Evolutionary conservation across 2,329 filamentous ascomycete species (phyloP).

Genomic region (Xylaria digitata): DNA sequence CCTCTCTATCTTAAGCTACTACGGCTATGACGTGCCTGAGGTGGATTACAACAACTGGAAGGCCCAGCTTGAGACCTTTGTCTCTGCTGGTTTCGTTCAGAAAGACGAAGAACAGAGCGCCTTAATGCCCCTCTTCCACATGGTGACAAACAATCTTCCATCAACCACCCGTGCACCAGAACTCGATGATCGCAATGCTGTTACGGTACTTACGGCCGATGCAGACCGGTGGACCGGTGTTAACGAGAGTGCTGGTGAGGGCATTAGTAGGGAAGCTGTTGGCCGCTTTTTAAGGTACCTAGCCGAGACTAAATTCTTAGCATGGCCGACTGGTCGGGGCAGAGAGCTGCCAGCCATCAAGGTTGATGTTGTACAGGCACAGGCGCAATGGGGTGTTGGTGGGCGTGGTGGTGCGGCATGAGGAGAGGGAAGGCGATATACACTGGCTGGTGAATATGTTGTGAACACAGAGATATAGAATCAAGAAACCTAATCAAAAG

Average conservation of each 20-base stretch:
- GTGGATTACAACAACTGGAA: constrained; percentile 78
- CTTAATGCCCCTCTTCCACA: constrained; percentile 79
- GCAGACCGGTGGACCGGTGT: constrained; percentile 67
- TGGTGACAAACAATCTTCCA: constrained; percentile 76
- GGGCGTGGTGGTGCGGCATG: constrained; percentile 43
- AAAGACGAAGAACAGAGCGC: constrained; percentile 75
- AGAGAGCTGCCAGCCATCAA: constrained; percentile 49
- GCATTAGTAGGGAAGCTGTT: constrained; percentile 69
- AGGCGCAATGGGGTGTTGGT: constrained; percentile 42
- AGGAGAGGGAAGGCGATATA: too few species aligned
- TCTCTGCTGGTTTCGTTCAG: constrained; percentile 65
- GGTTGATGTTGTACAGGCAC: constrained; percentile 43
- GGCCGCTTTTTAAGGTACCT: constrained; percentile 74
- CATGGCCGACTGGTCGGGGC: constrained; percentile 54
- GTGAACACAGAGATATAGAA: too few species aligned
- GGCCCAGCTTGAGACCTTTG: constrained; percentile 73
- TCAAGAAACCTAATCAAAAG: too few species aligned
- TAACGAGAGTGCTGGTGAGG: constrained; percentile 61
- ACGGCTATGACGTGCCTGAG: constrained; percentile 77
- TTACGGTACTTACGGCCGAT: constrained; percentile 71
- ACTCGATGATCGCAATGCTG: constrained; percentile 77
- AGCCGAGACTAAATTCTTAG: constrained; percentile 70
- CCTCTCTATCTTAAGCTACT: constrained; percentile 75
- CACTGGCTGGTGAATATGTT: too few species aligned
- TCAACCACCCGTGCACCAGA: constrained; percentile 76